Evolutionary conservation across 2,329 filamentous ascomycete genomes (phyloP), one percentile per base, ranked within the genome.

Genomic region (Colletotrichum shisoi): DNA sequence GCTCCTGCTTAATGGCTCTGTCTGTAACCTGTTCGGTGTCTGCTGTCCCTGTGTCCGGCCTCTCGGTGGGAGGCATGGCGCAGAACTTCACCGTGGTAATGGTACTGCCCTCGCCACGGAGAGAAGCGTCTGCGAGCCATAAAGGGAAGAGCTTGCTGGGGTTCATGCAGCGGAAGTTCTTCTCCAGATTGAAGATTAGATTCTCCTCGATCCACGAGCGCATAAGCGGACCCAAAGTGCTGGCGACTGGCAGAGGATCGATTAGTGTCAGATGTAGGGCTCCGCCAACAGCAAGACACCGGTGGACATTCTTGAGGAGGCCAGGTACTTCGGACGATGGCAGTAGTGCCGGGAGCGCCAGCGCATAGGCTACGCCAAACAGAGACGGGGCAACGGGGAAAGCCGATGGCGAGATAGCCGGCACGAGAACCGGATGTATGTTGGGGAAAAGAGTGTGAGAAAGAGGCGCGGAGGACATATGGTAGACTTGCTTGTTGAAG

Each of bases 141-240:
- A 80, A 76, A 0, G 87, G 85, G 48, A 91, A 83, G 2, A 86
- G 76, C 11, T 81, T 81, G 44, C 81, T 85, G 0, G 89, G 89
- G 60, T 84, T 86, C 5, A 82, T 83, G 71, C 87, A 90, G 9
- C 85, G 82, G 63, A 86, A 88, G 17, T 83, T 78, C 24, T 80
- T 80, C 72, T 88, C 85, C 0, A 91, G 76, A 63, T 88, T 88
- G 7, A 84, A 74, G 2, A 89, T 74, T 0, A 91, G 78, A 58
- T 89, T 80, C 3, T 85, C 80, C 49, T 89, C 85, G 2, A 91
- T 78, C 89, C 89, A 91, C 1, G 79, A 74, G 42, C 84, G 80
- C 72, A 91, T 77, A 1, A 78, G 77, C 0, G 85, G 86, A 0
- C 89, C 89, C 27, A 87, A 78, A 5, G 67, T 70, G 0, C 84